phyloP scores from a whole-genome alignment of 495 filamentous ascomycete species.

The Parachaetomium inaequale region DNA sequence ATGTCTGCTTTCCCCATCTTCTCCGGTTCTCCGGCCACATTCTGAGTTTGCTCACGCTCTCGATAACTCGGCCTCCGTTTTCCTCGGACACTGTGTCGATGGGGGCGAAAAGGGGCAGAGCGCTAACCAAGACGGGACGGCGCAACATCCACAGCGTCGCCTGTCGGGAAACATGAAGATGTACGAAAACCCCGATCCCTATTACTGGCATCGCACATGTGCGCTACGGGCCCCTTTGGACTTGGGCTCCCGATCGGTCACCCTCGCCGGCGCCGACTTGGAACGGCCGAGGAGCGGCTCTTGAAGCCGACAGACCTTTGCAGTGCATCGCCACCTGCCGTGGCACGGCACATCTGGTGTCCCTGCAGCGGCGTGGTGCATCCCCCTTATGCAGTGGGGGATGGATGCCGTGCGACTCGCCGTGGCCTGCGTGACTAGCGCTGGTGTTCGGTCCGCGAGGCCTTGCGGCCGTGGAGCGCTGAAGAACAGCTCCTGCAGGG shows the following conservation, averaged over 20 bases:
- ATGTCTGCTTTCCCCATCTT: not conserved
- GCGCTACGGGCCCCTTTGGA: not conserved
- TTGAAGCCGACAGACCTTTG: not conserved
- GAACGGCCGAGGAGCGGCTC: not conserved
- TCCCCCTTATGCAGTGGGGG: constrained; percentile 4
- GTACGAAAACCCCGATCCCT: no score
- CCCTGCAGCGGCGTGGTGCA: not conserved
- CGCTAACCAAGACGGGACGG: no score
- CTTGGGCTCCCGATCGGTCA: not conserved
- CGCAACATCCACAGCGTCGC: no score
- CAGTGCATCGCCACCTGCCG: constrained; percentile 25
- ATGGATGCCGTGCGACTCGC: constrained; percentile 17
- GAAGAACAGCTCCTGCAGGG: constrained; percentile 9
- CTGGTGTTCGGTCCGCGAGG: not conserved
- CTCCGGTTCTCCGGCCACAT: not conserved
- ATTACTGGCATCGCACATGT: not conserved
- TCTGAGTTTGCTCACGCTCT: not conserved
- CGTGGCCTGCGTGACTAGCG: constrained; percentile 1
- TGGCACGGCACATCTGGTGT: constrained; percentile 19
- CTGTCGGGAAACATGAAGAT: no score
- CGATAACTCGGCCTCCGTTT: no score
- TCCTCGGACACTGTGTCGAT: no score
- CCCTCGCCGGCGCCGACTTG: not conserved
- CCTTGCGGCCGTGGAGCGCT: constrained; percentile 17
- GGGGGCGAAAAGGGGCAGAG: not conserved